phyloP scores from a whole-genome alignment of 2,329 filamentous ascomycete species.

The Pseudogymnoascus sp. region DNA sequence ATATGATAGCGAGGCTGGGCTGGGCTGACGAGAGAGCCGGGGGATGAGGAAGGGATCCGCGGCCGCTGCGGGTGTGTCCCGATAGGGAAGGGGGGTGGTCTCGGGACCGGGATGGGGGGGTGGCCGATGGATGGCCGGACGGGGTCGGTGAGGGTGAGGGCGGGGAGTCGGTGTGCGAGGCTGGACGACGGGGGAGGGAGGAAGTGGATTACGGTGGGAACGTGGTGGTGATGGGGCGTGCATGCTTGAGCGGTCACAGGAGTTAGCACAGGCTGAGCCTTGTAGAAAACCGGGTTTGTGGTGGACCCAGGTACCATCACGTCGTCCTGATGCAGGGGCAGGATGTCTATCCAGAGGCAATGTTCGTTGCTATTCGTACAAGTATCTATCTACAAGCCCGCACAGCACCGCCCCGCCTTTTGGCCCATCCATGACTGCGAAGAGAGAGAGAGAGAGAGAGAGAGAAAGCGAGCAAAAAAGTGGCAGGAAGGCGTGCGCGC shows the following conservation, averaged over 20 bases:
- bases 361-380: constrained; percentile 7
- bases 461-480: background rate
- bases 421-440: background rate
- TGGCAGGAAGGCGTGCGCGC: background rate
- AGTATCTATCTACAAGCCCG: constrained; percentile 7
- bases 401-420: background rate
- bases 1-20: background rate
- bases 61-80: background rate
- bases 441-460: background rate
- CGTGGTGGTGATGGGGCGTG: constrained; percentile 2
- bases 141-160: background rate
- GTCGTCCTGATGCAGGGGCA: background rate
- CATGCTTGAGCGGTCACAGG: constrained; percentile 1
- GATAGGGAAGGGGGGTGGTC: background rate
- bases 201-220: background rate
- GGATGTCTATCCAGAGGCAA: background rate
- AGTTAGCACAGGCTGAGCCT: background rate
- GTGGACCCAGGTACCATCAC: background rate
- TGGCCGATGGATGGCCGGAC: background rate
- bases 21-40: background rate
- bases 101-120: background rate
- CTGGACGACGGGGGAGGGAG: background rate
- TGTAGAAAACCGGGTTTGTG: background rate
- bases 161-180: background rate
- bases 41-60: background rate